Evolutionary conservation across 805 yeast species (phyloP), one percentile per base, ranked within the genome.

Genomic region (Metschnikowia santaceciliae): DNA sequence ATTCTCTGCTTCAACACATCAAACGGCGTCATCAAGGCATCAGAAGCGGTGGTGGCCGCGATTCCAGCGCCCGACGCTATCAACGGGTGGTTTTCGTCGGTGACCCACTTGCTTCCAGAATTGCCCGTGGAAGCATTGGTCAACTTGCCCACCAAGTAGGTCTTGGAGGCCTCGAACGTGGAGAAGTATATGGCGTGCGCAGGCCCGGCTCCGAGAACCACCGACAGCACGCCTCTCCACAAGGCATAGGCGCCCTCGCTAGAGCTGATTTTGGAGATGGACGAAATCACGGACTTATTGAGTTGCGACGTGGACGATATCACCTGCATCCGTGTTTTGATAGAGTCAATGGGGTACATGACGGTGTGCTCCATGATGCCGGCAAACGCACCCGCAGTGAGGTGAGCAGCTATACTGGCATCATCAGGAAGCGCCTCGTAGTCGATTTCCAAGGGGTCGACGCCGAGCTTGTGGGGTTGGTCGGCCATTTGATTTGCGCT

Each of bases 351-450:
- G 1, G 99, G 99, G 66, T 84, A 92, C 97, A 92, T 90, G 42
- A 92, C 90, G 1, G 96, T 84, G 69, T 92, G 99, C 67, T 92
- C 99, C 97, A 92, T 89, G 50, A 94, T 89, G 26, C 99, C 99
- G n/a, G 99, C 98, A 71, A 90, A 88, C 0, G 97, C 98, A 10
- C 99, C 99, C 1, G 98, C 98, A 11, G 82, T 65, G 54, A 92
- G 77, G 65, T 91, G 96, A 3, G 96, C 88, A 4, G 82, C 65
- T 49, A 94, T 71, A 1, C 97, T 84, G 10, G 97, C 90, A 61
- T 84, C 83, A 34, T 84, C 88, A 1, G 98, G 98, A 30, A 92
- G 77, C 5, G 97, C 83, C 69, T 92, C 99, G 68, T 92, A 92
- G 65, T 92, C 99, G 35, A 85, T 77, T 63, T 84, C 90, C 36